Percentiles rank a stretch among this genome's conserved stretches.
These are phyloP conservation scores for Colletotrichum salicis DNA, from an alignment of 2,329 filamentous ascomycete species.

Conservation along the genomic window DNA sequence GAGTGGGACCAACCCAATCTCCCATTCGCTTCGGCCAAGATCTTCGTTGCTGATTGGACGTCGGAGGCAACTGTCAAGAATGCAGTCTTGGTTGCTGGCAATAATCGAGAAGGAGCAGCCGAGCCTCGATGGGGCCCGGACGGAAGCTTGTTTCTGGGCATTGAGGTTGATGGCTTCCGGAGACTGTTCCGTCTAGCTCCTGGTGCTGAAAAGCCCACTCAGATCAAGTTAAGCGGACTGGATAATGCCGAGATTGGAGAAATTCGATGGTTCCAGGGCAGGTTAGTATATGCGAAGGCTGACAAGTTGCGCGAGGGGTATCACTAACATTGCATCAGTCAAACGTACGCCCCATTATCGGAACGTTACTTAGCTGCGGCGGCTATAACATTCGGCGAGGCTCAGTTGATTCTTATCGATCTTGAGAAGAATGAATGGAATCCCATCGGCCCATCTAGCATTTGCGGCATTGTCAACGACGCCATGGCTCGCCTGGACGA, in stretches of 20 bases:
- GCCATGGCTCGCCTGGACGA: conserved; percentile 48
- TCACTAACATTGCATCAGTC: conserved; percentile 41
- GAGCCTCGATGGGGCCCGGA: conserved; percentile 64
- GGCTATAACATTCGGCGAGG: conserved; percentile 45
- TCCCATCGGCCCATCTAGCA: conserved; percentile 40
- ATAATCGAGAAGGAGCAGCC: conserved; percentile 53
- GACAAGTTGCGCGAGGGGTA: not conserved
- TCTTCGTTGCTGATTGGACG: conserved; percentile 57
- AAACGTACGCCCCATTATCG: conserved; percentile 52
- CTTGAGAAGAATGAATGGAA: conserved; percentile 45
- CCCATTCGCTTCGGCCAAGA: conserved; percentile 59
- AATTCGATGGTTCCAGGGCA: conserved; percentile 44
- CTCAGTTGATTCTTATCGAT: conserved; percentile 51
- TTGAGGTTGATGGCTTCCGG: conserved; percentile 58
- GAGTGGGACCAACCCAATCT: conserved; percentile 66
- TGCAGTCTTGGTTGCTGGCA: conserved; percentile 52
- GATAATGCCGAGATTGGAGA: conserved; percentile 54
- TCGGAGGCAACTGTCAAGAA: conserved; percentile 45
- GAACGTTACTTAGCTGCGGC: conserved; percentile 47
- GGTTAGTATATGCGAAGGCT: conserved; percentile 38
- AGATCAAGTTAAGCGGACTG: conserved; percentile 50
- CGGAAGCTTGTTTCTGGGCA: conserved; percentile 58
- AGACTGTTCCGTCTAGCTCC: conserved; percentile 56
- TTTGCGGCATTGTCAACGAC: conserved; percentile 46
- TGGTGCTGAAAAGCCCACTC: conserved; percentile 39